Evolutionary conservation across 2,329 filamentous ascomycete species (phyloP).

Genomic region (Huntiella decipiens): DNA sequence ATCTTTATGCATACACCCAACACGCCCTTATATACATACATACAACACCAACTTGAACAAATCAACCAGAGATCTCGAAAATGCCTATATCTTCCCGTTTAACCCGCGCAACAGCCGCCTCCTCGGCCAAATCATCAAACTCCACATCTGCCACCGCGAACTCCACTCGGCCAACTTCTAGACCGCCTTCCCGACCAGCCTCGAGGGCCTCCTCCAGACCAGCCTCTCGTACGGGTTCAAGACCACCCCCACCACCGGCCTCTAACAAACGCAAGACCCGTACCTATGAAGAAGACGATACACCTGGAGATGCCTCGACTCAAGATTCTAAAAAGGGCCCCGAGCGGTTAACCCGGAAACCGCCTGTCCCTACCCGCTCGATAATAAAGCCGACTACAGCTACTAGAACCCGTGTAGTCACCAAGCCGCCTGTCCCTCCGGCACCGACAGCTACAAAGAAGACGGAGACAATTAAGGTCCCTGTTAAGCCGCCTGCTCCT

Average conservation of each 20-base stretch:
- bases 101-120: slow-evolving; percentile 13
- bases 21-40: not conserved
- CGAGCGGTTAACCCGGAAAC: too few relatives aligned
- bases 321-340: too few relatives aligned
- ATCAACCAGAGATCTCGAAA: not conserved
- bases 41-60: not conserved
- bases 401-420: not conserved
- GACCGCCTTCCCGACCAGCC: slow-evolving; percentile 21
- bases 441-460: slow-evolving; percentile 1
- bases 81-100: slow-evolving; percentile 2
- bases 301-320: too few relatives aligned
- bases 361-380: not conserved
- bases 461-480: slow-evolving; percentile 18
- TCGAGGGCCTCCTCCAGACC: slow-evolving; percentile 21
- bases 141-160: slow-evolving; percentile 21
- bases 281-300: slow-evolving; percentile 28
- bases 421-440: not conserved
- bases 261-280: slow-evolving; percentile 28
- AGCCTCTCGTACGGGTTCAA: slow-evolving; percentile 1
- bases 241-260: not conserved
- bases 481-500: slow-evolving; percentile 18
- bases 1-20: not conserved
- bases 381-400: not conserved
- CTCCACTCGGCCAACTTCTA: too few relatives aligned
- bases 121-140: slow-evolving; percentile 25